These are phyloP conservation scores for Globisporangium okanoganense DNA, from an alignment of 352 stramenopile genomes.

Conservation along the genomic window DNA sequence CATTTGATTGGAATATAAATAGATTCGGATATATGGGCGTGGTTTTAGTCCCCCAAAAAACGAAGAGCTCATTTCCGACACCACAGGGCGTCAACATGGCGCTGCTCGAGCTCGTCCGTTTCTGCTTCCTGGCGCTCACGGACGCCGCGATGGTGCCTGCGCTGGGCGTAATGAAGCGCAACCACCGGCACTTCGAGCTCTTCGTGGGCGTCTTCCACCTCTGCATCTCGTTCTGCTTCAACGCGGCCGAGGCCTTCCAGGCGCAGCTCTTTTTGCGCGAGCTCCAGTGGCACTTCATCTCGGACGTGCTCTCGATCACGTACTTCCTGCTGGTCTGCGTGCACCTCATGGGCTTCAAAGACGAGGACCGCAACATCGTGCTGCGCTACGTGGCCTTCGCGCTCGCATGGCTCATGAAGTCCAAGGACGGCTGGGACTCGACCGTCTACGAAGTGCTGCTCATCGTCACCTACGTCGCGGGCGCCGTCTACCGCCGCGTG, in stretches of 20 bases:
- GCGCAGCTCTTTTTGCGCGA: conserved; percentile 62
- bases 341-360: conserved; percentile 78
- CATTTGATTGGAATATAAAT: background rate
- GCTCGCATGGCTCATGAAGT: conserved; percentile 80
- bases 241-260: conserved; percentile 70
- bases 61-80: background rate
- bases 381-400: conserved; percentile 84
- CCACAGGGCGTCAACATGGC: conserved; percentile 17
- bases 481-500: conserved; percentile 52
- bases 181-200: conserved; percentile 87
- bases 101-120: conserved; percentile 47
- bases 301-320: conserved; percentile 79
- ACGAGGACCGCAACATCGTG: conserved; percentile 83
- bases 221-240: conserved; percentile 78
- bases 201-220: conserved; percentile 86
- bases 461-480: conserved; percentile 47
- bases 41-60: background rate
- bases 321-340: conserved; percentile 86
- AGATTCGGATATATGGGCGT: background rate
- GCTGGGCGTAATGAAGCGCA: conserved; percentile 73
- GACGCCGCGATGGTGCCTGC: conserved; percentile 73
- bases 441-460: conserved; percentile 69
- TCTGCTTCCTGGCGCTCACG: conserved; percentile 69
- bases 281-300: conserved; percentile 85
- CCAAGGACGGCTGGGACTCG: conserved; percentile 78